Conservation (phyloP, 352 stramenopile species). For the Phytophthora fragariae region DNA sequence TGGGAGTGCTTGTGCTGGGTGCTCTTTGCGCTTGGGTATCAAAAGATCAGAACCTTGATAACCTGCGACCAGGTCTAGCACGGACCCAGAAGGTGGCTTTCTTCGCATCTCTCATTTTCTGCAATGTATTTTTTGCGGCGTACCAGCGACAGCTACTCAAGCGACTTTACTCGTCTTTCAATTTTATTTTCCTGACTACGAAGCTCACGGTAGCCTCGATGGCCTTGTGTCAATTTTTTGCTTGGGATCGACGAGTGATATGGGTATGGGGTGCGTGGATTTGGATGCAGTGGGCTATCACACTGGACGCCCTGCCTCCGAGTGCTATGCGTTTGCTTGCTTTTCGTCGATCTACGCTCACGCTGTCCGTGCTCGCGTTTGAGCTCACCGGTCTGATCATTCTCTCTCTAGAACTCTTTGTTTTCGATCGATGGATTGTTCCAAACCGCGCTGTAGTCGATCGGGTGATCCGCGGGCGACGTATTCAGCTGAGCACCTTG, state of each 20-base stretch:
- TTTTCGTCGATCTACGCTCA: constrained; percentile 32
- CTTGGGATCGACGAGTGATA: constrained; percentile 26
- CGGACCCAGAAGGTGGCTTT: constrained; percentile 21
- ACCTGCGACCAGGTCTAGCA: constrained; percentile 10
- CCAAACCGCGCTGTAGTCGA: constrained; percentile 7
- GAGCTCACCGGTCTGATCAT: constrained; percentile 29
- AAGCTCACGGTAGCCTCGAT: constrained; percentile 32
- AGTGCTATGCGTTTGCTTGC: constrained; percentile 21
- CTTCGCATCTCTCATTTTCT: constrained; percentile 27
- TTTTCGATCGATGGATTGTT: constrained; percentile 21
- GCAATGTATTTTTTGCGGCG: constrained; percentile 22
- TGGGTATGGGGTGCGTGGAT: constrained; percentile 34
- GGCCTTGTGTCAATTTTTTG: constrained; percentile 31
- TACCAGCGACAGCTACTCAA: constrained; percentile 34
- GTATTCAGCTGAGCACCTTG: constrained; percentile 18
- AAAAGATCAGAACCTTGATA: constrained; percentile 26
- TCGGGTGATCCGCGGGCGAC: constrained; percentile 12
- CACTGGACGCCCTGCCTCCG: constrained; percentile 42
- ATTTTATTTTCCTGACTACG: constrained; percentile 39
- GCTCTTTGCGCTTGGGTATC: constrained; percentile 20
- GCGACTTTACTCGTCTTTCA: constrained; percentile 39
- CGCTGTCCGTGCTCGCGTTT: constrained; percentile 20
- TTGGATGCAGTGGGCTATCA: constrained; percentile 47
- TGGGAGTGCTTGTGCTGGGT: constrained; percentile 14
- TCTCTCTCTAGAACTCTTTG: constrained; percentile 40